Base-by-base conservation (phyloP, 768 basidiomycete genomes). In the Plicaturopsis crispa region DNA sequence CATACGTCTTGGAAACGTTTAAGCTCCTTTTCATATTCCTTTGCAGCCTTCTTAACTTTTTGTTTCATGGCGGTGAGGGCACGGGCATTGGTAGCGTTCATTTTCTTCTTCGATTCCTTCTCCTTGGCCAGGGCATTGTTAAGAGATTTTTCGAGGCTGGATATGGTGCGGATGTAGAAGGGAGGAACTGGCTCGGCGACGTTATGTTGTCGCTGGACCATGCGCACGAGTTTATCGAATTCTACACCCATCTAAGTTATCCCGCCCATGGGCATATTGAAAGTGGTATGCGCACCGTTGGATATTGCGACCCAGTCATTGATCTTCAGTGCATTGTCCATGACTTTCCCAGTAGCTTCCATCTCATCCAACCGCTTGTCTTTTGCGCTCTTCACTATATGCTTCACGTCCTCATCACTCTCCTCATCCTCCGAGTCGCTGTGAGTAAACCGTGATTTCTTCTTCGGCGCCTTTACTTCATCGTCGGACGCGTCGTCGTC, bases 31-130 rank as follows among this genome's bases (percentile, higher is more conserved):
- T 97, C 96, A 55, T 88, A 75, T 57, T 98, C 96, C 60, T 92
- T 94, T 39, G 70, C 51, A 7, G 84, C 73, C 66, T 93, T 98
- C 67, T 86, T 93, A 39, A 97, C 72, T 60, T 93, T 96, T 63
- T 98, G 94, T 65, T 93, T 97, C 81, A 97, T 85, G n/a, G 86
- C 85, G 37, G 90, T 97, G 47, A 98, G 72, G 2, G 92, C 90
- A 52, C 88, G 92, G 28, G 91, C 87, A 51, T 93, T 93, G 45
- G 75, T 83, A 2, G 90, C 85, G 48, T 92, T 94, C 83, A 93
- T 89, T 66, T 96, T 97, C 65, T 97, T 96, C 65, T 87, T 86
- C 7, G 89, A 80, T 43, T 84, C 82, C 60, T 93, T 94, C 61
- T 96, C 92, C 57, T 87, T 87, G 7, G 80, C 67, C 31, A 87